phyloP scores from a whole-genome alignment of 352 stramenopile species.

The Pythium phragmitis region DNA sequence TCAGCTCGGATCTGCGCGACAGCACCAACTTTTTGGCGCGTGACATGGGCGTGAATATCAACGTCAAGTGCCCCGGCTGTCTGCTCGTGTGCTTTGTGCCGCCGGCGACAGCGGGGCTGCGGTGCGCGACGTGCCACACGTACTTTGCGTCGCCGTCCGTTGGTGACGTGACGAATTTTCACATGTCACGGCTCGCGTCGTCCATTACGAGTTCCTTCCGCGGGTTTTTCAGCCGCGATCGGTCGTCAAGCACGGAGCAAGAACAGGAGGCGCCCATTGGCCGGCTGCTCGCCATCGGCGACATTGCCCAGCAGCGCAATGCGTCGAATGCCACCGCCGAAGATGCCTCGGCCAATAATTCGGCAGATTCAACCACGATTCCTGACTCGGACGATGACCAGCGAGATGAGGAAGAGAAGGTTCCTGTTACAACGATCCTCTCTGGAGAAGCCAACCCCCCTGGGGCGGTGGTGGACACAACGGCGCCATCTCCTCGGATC shows the following conservation, averaged over 20 bases:
- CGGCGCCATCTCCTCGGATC: not conserved
- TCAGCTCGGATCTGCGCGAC: constrained; percentile 67
- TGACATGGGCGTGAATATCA: constrained; percentile 84
- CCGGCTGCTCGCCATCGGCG: constrained; percentile 59
- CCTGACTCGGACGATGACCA: constrained; percentile 4
- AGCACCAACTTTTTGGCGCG: constrained; percentile 79
- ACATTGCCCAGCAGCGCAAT: constrained; percentile 42
- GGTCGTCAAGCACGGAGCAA: constrained; percentile 32
- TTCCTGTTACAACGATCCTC: not conserved
- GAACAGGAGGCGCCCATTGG: constrained; percentile 51
- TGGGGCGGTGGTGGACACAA: not conserved
- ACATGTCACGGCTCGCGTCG: constrained; percentile 72
- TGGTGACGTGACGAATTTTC: constrained; percentile 81
- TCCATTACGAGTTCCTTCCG: constrained; percentile 81
- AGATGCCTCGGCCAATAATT: not conserved
- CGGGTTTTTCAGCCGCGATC: constrained; percentile 52
- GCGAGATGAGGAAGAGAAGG: constrained; percentile 17
- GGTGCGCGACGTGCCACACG: constrained; percentile 75
- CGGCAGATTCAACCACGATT: not conserved
- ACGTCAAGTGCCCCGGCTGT: constrained; percentile 82
- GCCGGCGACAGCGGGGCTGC: constrained; percentile 71
- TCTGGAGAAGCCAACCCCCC: not conserved
- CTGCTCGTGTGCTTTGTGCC: constrained; percentile 71
- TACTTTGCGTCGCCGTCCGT: constrained; percentile 83
- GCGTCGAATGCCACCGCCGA: not conserved